Evolutionary conservation across 306 rosid genomes (phyloP), one percentile per base, ranked within the genome.

Genomic region (Acacia confusa): DNA sequence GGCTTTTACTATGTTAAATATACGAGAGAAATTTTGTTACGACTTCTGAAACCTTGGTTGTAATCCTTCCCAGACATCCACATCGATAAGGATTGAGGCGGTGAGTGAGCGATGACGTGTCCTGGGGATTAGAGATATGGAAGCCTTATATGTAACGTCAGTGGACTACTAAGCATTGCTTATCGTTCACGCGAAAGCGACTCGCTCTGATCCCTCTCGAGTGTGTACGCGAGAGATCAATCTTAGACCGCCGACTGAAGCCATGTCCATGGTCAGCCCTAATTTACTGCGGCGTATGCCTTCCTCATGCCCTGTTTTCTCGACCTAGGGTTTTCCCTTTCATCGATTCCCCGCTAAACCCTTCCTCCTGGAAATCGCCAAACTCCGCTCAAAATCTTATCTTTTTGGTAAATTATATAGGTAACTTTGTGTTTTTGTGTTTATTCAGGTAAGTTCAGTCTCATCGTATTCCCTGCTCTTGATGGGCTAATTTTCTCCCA

Each of bases 181-280:
- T 67, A 19, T 67, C 72, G 7, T 36, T 38, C 72, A 67, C 36
- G 72, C 72, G 72, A 67, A 34, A 67, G 43, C 43, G 72, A 67
- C 72, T 19, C 6, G 45, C 17, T 6, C 24, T 4, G n/a, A 50
- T 16, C 15, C 9, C 1, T 2, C 70, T 0, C 17, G 0, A 30
- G 38, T 30, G 69, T 30, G 69, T 64, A 15, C 15, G 44, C 4
- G 72, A 67, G 72, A 36, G 47, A 4, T 25, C 16, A 2, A 22
- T 12, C 47, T 67, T 2, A 16, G 70, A 65, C 72, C 72, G 47
- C 72, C 72, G 72, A 67, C 72, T 19, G 3, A 28, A 28, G 69
- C 15, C 12, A 65, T 65, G 43, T 65, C 44, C 24, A 7, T 17
- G 70, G 70, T 65, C 47, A 28, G 69, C 69, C 69, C n/a, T 63